Evolutionary conservation across 495 filamentous ascomycete genomes (phyloP).

Genomic region (Penicillium parvum): DNA sequence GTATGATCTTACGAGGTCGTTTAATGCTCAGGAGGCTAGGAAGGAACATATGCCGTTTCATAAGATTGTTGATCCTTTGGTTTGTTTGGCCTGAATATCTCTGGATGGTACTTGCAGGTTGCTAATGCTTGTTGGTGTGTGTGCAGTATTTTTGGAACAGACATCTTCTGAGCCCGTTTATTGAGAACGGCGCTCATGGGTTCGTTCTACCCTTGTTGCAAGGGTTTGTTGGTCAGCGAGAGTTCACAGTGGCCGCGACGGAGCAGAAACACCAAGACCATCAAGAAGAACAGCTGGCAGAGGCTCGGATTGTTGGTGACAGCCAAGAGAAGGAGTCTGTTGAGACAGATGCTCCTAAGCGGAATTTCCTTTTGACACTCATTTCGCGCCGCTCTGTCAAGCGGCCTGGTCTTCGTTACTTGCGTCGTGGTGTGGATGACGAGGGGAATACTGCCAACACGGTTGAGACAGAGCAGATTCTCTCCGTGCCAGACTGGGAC

Average conservation of each 20-base stretch:
- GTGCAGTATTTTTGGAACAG: conserved; percentile 85
- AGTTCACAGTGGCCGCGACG: conserved; percentile 61
- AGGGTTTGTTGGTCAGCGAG: conserved; percentile 87
- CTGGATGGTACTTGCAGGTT: background rate
- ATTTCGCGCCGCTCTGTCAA: conserved; percentile 82
- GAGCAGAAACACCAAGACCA: conserved; percentile 12
- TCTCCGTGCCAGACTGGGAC: conserved; percentile 63
- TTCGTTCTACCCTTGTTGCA: conserved; percentile 84
- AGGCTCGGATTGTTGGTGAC: conserved; percentile 31
- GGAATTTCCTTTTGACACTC: conserved; percentile 69
- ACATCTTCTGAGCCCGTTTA: conserved; percentile 68
- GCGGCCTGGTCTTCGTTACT: conserved; percentile 81
- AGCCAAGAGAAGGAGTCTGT: conserved; percentile 26
- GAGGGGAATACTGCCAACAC: conserved; percentile 82
- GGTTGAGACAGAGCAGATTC: conserved; percentile 91
- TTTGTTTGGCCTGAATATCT: conserved; percentile 25
- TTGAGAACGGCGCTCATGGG: conserved; percentile 54
- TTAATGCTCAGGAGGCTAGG: conserved; percentile 42
- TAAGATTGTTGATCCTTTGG: conserved; percentile 68
- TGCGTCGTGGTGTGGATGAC: conserved; percentile 88
- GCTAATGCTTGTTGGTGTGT: conserved; percentile 16
- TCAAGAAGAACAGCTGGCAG: conserved; percentile 19
- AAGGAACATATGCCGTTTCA: conserved; percentile 56
- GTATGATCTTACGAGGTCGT: conserved; percentile 72
- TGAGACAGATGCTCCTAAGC: conserved; percentile 27